Evolutionary conservation across 2,329 filamentous ascomycete species (phyloP), one percentile per base, ranked within the genome.

Genomic region (Nemania serpens): DNA sequence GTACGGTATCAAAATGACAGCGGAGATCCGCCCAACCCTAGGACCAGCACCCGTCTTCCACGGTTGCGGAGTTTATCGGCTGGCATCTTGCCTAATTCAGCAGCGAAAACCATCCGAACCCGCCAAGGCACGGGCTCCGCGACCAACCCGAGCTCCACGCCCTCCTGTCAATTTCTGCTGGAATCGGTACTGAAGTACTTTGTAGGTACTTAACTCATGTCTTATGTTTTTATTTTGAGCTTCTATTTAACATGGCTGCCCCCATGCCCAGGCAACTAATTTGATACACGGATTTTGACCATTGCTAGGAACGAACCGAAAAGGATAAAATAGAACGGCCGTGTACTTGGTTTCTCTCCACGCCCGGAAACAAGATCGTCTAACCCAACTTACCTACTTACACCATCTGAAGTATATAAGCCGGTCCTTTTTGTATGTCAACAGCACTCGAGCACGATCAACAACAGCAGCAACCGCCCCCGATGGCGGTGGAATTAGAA

Each of bases 401-500:
- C 7, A 29, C 7, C 25, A 3, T 29, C 25, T 29, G 25, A 29
- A 29, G 25, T 29, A 7, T 29, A 29, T 29, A 29, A 29, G 25
- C 25, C 25, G 25, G 7, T 29, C 25, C 25, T 29, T 7, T 29
- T 7, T 29, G 7, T 7, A 29, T 29, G 25, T 29, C 25, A 29
- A 29, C 25, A 29, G 3, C 25, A 29, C 25, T 29, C 25, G 7
- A 29, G 4, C 25, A 53, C 13, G 37, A 37, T 18, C 41, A 50
- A 17, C 42, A 53, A n/a, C 11, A 5, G 34, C 34, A n/a, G 7
- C 25, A 29, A 29, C 4, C 7, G 43, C 55, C 54, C 22, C 39
- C 58, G 0, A 43, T 55, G 49, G 61, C 58, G n/a, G 61, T 54
- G n/a, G 54, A 64, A 47, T 18, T 58, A 37, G 43, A 61, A 51